Evolutionary conservation across 1,139 yeast genomes (phyloP), one percentile per base, ranked within the genome.

Genomic region (Hansenula sp.): DNA sequence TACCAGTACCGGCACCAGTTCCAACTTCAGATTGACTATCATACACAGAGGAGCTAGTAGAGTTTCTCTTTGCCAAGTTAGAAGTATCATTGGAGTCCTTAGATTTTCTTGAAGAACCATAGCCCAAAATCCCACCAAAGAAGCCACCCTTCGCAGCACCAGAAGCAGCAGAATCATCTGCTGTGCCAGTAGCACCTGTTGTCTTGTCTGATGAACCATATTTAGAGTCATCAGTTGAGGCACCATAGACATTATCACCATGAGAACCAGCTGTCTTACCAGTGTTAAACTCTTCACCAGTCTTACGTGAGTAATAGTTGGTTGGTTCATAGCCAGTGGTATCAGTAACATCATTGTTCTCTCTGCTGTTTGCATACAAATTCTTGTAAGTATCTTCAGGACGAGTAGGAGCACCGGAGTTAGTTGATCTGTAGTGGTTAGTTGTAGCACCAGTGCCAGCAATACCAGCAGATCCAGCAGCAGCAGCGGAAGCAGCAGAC

Each of bases 271-370:
- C 25, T 13, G 6, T 5, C 3, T 27, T 29, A 19, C 25, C 24
- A 15, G 32, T 40, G 27, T 33, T 16, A 24, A 29, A 36, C 3
- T 35, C 41, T 33, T 40, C 46, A 33, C 48, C 43, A 21, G 49
- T 41, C 16, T 48, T 47, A 31, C 45, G 45, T 3, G 37, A 27
- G 37, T 53, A 51, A 38, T 51, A 52, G 4, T 36, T 31, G 12
- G 57, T 50, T 36, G 55, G 52, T 21, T 44, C 50, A 33, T 48
- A 53, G 6, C 54, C 55, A 6, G 43, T 11, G n/a, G 55, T 52
- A 25, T 38, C 39, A 5, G 52, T 51, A 29, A 48, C 25, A 32
- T 54, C 55, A 30, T 42, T 39, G 33, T 43, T 43, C 5, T 39
- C 40, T n/a, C 39, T 37, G 10, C 41, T 36, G n/a, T 45, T 41